phyloP scores from a whole-genome alignment of 257 asterid genomes.

The Fraxinus quadrangulata region DNA sequence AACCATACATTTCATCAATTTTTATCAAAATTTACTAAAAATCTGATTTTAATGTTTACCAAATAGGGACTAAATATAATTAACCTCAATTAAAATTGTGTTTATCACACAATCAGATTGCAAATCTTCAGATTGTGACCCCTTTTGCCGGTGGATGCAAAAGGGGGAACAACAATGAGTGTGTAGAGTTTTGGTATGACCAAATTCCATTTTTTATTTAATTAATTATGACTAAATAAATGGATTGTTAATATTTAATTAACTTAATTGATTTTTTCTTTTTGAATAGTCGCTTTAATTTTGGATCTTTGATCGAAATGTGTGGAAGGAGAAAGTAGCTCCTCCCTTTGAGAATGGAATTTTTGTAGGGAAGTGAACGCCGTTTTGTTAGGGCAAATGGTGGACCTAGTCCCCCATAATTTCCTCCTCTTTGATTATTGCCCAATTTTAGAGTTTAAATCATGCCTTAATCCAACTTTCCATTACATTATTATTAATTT shows the following conservation, averaged over 20 bases:
- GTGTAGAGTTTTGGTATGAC: constrained; percentile 33
- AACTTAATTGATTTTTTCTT: not conserved
- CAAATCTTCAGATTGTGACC: constrained; percentile 13
- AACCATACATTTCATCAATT: no score
- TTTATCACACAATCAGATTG: constrained; percentile 22
- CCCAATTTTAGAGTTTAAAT: not conserved
- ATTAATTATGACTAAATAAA: not conserved
- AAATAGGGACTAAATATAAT: constrained; percentile 16
- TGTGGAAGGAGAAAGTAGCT: not conserved
- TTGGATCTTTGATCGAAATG: constrained; percentile 44
- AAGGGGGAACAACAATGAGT: constrained; percentile 19
- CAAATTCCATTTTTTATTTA: constrained; percentile 25
- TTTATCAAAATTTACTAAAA: no score
- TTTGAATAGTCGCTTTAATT: constrained; percentile 25
- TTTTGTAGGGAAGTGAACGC: constrained; percentile 43
- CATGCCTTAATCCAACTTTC: not conserved
- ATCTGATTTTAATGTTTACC: no score
- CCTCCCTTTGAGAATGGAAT: constrained; percentile 41
- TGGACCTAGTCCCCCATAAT: constrained; percentile 35
- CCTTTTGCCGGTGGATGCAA: not conserved
- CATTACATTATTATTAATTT: not conserved
- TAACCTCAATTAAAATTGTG: constrained; percentile 11
- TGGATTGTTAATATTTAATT: not conserved
- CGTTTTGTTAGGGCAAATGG: constrained; percentile 54
- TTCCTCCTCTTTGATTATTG: no score